Evolutionary conservation across 768 basidiomycete genomes (phyloP), one percentile per base, ranked within the genome.

Genomic region (Suillus brevipes): DNA sequence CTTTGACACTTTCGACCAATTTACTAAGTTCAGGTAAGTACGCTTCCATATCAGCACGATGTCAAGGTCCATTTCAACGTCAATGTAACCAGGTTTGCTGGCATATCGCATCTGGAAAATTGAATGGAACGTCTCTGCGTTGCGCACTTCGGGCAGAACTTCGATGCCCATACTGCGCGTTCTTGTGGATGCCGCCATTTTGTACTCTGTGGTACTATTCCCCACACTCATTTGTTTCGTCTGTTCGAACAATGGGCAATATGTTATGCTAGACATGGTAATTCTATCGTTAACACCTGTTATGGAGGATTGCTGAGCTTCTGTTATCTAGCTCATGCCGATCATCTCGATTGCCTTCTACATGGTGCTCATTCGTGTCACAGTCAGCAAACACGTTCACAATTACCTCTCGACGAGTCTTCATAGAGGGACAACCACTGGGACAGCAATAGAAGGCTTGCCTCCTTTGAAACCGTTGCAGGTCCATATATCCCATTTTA

Each of bases 331-430:
- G 64, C 31, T 65, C 16, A 53, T 47, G n/a, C 64, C 64, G 20
- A 65, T 65, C 60, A 65, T 65, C 28, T 65, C 64, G 6, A 65
- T 65, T 42, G 61, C 64, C 25, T 65, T 65, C 40, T 65, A 65
- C 31, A 65, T 65, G 64, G 61, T 65, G 20, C 47, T 65, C 18
- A 37, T 62, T 36, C 61, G 45, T 16, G n/a, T 62, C 37, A 47
- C 49, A 20, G 23, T 49, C 14, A 52, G 23, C 43, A 37, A 34
- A 34, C 50, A 37, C 12, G 25, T 34, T 18, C 9, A 9, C 1
- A 52, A 20, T 36, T 53, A 23, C n/a, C 36, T 31, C 23, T 61
- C 38, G n/a, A 37, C 58, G n/a, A 37, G 31, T 40, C 20, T 49
- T 31, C 43, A 31, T 34, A 13, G 60, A 34, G 49, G 43, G 42